Base-by-base conservation (phyloP, 495 filamentous ascomycete species). In the Darksidea phi region DNA sequence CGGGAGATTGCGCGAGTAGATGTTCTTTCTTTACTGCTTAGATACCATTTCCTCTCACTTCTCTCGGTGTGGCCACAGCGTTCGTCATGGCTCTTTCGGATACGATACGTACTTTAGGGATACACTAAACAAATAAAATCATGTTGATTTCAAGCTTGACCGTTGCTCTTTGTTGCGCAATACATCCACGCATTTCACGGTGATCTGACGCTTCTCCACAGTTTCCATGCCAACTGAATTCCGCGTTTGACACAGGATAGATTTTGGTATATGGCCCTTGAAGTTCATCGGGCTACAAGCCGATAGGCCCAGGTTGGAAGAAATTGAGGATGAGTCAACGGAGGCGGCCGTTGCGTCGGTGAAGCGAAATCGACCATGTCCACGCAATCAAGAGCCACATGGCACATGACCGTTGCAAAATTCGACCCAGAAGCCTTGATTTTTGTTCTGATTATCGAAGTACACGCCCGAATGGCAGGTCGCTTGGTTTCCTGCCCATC, bases 391-490 rank as follows among this genome's bases (percentile, higher is more conserved):
- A 15, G 36, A n/a, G 41, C 15, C 18, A 20, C 41, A 15, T n/a
- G 41, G 18, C 13, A 20, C 41, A 43, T 13, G 15, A 20, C 15
- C 13, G 13, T 15, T 15, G 13, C 41, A 43, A n/a, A 43, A 43
- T 3, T 43, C 41, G 41, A 43, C 41, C 41, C 41, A 43, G 32
- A 51, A 21, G 43, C 54, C 41, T 32, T n/a, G 41, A 18, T 52
- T 59, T 59, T 61, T 56, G 53, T 66, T 50, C 58, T 36, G 47
- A 23, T 60, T 64, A 52, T 57, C 45, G 46, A 66, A 61, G 41
- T 66, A 66, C 63, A 66, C 56, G 63, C 57, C 50, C 63, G 21
- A 51, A 56, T 53, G 63, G 48, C 36, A 47, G 63, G 57, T 13
- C 48, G 32, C 32, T 54, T 43, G 38, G 23, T 51, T 1, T 49